Evolutionary conservation across 768 basidiomycete genomes (phyloP).

Genomic region (Cantharellus anzutake): DNA sequence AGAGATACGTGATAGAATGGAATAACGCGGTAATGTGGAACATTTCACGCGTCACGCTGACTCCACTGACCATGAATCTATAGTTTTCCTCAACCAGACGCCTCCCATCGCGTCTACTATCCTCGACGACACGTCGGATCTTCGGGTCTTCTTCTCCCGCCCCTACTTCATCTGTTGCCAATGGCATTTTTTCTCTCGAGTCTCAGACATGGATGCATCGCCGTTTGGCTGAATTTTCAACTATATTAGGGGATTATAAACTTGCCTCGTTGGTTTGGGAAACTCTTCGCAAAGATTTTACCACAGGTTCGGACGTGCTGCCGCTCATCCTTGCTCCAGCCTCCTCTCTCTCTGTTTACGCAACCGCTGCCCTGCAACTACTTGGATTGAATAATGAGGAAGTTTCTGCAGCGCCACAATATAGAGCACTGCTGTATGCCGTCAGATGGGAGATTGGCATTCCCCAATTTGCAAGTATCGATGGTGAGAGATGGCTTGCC

Average conservation of each 20-base stretch:
- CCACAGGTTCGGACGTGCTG: constrained; percentile 69
- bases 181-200: constrained; percentile 3
- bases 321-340: constrained; percentile 49
- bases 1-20: constrained; percentile 83
- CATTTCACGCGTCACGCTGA: neutral
- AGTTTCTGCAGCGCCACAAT: constrained; percentile 33
- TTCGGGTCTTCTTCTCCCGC: constrained; percentile 43
- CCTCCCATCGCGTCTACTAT: constrained; percentile 69
- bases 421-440: constrained; percentile 48
- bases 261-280: constrained; percentile 77
- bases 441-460: constrained; percentile 66
- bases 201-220: constrained; percentile 31
- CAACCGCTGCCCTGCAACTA: constrained; percentile 35
- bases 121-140: constrained; percentile 66
- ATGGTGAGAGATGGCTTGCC: constrained; percentile 73
- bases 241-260: constrained; percentile 77
- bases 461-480: constrained; percentile 39
- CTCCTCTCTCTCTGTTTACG: constrained; percentile 38
- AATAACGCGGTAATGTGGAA: constrained; percentile 49
- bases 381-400: constrained; percentile 13
- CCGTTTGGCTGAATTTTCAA: constrained; percentile 90
- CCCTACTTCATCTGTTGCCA: constrained; percentile 16
- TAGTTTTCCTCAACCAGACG: constrained; percentile 58
- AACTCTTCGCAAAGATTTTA: constrained; percentile 51
- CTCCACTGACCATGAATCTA: neutral